Evolutionary conservation across 192 early-diverging fungal genomes (phyloP), one percentile per base, ranked within the genome.

Genomic region (Coemansia sp.): DNA sequence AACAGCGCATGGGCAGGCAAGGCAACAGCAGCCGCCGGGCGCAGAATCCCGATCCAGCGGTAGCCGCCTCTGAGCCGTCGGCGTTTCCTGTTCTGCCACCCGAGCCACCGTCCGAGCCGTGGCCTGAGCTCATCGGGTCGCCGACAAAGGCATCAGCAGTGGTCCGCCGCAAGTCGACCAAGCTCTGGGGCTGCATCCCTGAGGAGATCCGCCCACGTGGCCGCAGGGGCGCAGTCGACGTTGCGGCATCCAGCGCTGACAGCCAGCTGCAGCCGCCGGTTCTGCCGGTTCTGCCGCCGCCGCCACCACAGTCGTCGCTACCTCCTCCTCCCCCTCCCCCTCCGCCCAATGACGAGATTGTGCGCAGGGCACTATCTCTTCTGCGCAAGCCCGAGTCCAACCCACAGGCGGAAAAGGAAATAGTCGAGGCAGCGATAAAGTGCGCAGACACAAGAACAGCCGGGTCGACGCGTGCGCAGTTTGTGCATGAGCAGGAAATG

Each of bases 161-260:
- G n/a, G 68, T 82, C 33, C 76, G 84, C 21, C 84, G 84, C 63
- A 72, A 77, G 42, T 85, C 84, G 21, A 85, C 84, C 16, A 77
- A 73, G 59, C 57, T 85, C 55, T 85, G 84, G 84, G 80, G 80
- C 4, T 71, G 70, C 60, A 70, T 71, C 60, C 76, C 77, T 1
- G 73, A 76, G 37, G 84, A 85, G 59, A 75, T 85, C 55, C 70
- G 65, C 13, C 84, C 79, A 31, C 59, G 55, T 16, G 35, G 55
- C 55, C 71, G 45, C 28, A 25, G 45, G 39, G 23, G 18, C 26
- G 31, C 40, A 28, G 26, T 34, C 37, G 48, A 52, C 29, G 57
- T 21, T 13, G 30, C 12, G 42, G 56, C 28, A 4, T 28, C 28
- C 25, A 28, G 2, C 39, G 15, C 4, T 8, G 48, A 1, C 9